A percentile compares a stretch with the other conserved stretches of the same genome.
phyloP scores from a whole-genome alignment of 495 filamentous ascomycete species.

The Aspergillus conjunctus region DNA sequence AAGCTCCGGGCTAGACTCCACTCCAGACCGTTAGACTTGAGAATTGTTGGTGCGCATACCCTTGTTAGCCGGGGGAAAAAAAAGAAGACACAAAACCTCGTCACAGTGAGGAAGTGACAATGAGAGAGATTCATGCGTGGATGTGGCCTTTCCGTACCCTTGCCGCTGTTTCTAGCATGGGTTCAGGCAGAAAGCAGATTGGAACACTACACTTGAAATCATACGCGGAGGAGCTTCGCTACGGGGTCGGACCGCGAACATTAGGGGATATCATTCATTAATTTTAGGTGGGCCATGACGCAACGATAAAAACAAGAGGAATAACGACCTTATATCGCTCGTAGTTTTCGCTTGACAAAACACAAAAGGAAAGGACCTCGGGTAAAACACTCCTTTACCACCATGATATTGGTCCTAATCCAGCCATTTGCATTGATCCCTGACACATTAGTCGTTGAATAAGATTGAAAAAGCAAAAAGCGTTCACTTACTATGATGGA shows the following conservation, averaged over 20 bases:
- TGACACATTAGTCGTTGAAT: constrained; percentile 24
- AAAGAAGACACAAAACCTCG: not conserved
- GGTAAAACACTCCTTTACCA: constrained; percentile 36
- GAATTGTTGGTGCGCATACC: not conserved
- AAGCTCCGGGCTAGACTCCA: constrained; percentile 12
- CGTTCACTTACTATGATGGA: constrained; percentile 59
- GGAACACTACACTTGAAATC: too few relatives aligned
- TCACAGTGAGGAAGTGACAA: not conserved
- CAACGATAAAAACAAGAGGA: not conserved
- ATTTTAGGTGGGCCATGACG: not conserved
- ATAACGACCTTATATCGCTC: not conserved
- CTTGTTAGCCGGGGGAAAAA: constrained; percentile 12
- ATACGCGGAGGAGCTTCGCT: not conserved
- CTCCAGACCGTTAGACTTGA: not conserved
- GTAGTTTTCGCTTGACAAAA: not conserved
- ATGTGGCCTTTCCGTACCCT: not conserved
- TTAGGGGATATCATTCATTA: not conserved
- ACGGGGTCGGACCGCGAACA: not conserved
- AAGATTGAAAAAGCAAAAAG: constrained; percentile 1
- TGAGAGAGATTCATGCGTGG: too few relatives aligned
- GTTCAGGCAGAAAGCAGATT: too few relatives aligned
- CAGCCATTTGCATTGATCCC: constrained; percentile 58
- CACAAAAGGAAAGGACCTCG: not conserved
- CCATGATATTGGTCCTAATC: constrained; percentile 52
- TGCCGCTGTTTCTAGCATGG: not conserved